Evolutionary conservation across 805 yeast genomes (phyloP), one percentile per base, ranked within the genome.

Genomic region (Teunomyces atbi): DNA sequence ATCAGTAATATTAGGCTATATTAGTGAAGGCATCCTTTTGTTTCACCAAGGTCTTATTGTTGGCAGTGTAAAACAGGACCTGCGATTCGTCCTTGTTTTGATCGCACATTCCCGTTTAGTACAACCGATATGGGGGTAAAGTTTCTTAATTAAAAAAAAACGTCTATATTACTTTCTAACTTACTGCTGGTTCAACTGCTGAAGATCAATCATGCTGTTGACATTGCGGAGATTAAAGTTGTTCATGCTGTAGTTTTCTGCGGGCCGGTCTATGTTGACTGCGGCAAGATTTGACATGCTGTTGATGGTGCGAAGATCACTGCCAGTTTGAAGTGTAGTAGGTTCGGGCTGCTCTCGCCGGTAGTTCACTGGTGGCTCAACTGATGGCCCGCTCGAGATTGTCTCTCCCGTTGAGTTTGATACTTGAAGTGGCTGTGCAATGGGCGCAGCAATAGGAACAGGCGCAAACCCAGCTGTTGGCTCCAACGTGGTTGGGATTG

Each of bases 401-500:
- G 41, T 16, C 19, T 37, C 30, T 1, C 19, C 19, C 10, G 28
- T 23, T 6, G 30, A 23, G 16, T 30, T 16, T 18, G 38, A 34
- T 23, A 42, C 29, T 8, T 46, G 27, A 16, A 32, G 23, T 10
- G 32, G 36, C 28, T 38, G 36, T 5, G 41, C 5, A 4, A 45
- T 18, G 2, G 46, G 35, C 16, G 46, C 43, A 8, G 48, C 46
- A 8, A 42, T 38, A 4, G 49, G 44, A 11, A 30, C 44, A n/a
- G 33, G 19, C 27, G 13, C 42, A 30, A 34, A 36, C 13, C 15
- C 28, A n/a, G 28, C 20, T 2, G 33, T 13, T n/a, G 42, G 32
- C 16, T 27, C 42, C 30, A 68, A 51, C n/a, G 71, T 66, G 11
- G 74, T 68, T 4, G 75, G 75, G 5, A 71, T 62, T 5, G 73